These are phyloP conservation scores for Obelidium mucronatum DNA, from an alignment of 192 early-diverging fungal genomes.

Conservation along the genomic window DNA sequence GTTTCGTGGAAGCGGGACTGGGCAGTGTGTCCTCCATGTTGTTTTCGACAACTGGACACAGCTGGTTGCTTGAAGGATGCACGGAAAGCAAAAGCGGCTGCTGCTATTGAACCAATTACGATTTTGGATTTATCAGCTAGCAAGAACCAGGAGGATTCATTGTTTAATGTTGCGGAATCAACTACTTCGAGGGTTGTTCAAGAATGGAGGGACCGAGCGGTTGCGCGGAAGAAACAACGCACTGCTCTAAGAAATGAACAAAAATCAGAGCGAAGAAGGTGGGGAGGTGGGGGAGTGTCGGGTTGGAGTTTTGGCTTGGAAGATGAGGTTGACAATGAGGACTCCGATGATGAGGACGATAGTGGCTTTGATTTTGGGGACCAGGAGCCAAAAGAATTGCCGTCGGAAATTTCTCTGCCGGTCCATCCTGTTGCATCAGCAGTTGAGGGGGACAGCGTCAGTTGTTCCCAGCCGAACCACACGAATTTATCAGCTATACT, in stretches of 20 bases:
- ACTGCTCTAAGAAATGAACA: background rate
- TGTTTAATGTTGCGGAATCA: background rate
- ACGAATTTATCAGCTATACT: background rate
- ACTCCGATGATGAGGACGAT: background rate
- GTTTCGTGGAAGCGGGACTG: background rate
- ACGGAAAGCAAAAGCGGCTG: no score
- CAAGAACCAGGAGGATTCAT: no score
- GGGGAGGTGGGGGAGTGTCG: background rate
- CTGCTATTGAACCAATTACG: no score
- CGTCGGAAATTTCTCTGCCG: no score
- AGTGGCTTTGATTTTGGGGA: background rate
- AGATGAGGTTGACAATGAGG: background rate
- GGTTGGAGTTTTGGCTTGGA: conserved; percentile 10
- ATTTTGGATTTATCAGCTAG: no score
- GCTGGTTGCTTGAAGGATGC: background rate
- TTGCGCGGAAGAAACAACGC: background rate
- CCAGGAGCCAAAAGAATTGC: no score
- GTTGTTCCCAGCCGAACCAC: no score
- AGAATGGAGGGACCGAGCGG: background rate
- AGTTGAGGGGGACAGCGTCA: no score
- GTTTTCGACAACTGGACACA: background rate
- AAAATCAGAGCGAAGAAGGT: background rate
- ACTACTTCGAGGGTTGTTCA: background rate
- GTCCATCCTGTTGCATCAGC: no score
- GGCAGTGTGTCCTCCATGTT: background rate